Base-by-base conservation (phyloP, 352 stramenopile genomes). In the Phytopythium montanum region DNA sequence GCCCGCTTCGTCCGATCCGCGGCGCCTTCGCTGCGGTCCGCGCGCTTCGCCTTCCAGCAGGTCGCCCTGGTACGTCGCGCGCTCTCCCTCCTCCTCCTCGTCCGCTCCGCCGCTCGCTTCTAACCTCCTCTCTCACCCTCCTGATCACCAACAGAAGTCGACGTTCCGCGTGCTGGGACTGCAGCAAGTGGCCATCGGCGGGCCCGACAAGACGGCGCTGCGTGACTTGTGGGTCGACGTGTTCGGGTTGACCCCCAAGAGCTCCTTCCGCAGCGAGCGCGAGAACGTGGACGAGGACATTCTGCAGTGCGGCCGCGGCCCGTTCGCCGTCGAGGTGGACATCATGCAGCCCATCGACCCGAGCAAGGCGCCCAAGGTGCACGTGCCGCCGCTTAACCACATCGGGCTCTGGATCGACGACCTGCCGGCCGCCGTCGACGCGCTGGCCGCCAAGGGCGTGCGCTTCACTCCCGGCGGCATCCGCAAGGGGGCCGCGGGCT, bases 211-310 rank as follows among this genome's bases (percentile, higher is more conserved):
- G 71, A 66, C 64, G 45, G 74, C 79, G 26, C 72, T 99, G n/a
- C 86, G 69, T 63, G 69, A 86, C 26, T 68, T 97, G 4, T 97
- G 88, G 90, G 79, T 87, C 28, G 85, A 94, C 63, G 75, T 87
- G 28, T 84, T 97, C 28, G 87, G 88, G 3, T 60, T 97, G 14
- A 68, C 33, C 45, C 83, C 88, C 66, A 90, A 87, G 50, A 71
- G 76, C 42, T 68, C 71, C 25, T 92, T 90, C 69, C 69, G 67
- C 45, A 93, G 79, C 63, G 79, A 93, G 75, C 95, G 85, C 51
- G 97, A 99, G 79, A 99, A 99, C 74, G 97, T 99, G 33, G 90
- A 99, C 60, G 97, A 99, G 75, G 97, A 99, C 74, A 98, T 99
- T 57, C 69, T 99, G 45, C 68, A 88, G 56, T 85, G 98, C 48